Percentiles rank a stretch among this genome's conserved stretches.
phyloP scores from a whole-genome alignment of 768 basidiomycete species.

The Coprinellus aureogranulatus region DNA sequence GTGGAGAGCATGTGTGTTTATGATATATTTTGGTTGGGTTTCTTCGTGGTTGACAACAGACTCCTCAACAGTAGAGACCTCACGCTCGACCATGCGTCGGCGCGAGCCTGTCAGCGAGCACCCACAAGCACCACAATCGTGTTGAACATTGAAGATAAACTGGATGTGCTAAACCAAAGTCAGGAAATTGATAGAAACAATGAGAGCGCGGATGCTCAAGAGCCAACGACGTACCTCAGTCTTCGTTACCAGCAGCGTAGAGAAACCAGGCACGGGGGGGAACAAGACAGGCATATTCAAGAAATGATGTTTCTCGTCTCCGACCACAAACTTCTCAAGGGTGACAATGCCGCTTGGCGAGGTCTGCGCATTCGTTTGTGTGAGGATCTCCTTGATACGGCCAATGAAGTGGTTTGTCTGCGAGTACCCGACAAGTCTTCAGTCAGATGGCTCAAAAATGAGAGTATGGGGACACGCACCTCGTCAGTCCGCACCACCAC shows the following conservation, averaged over 20 bases:
- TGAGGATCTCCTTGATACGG: background rate
- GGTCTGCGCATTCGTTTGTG: background rate
- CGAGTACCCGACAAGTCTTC: no score
- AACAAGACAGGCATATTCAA: conserved; percentile 3
- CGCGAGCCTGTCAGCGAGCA: background rate
- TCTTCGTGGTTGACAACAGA: conserved; percentile 16
- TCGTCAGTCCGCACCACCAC: background rate
- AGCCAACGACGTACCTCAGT: background rate
- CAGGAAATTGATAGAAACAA: background rate
- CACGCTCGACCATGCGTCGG: background rate
- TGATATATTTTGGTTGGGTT: conserved; percentile 18
- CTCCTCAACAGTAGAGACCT: conserved; percentile 1
- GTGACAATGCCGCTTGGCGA: background rate
- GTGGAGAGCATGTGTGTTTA: conserved; percentile 27
- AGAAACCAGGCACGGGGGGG: background rate
- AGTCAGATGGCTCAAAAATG: no score
- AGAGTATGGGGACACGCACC: background rate
- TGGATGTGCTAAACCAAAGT: background rate
- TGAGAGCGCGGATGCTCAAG: background rate
- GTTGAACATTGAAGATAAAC: conserved; percentile 1
- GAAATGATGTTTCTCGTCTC: background rate
- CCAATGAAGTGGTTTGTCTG: background rate
- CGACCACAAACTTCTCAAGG: background rate
- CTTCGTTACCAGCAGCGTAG: background rate
- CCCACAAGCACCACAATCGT: background rate